Evolutionary conservation across 129 eudicot species (phyloP), one percentile per base, ranked within the genome.

Genomic region (Tagetes patula): DNA sequence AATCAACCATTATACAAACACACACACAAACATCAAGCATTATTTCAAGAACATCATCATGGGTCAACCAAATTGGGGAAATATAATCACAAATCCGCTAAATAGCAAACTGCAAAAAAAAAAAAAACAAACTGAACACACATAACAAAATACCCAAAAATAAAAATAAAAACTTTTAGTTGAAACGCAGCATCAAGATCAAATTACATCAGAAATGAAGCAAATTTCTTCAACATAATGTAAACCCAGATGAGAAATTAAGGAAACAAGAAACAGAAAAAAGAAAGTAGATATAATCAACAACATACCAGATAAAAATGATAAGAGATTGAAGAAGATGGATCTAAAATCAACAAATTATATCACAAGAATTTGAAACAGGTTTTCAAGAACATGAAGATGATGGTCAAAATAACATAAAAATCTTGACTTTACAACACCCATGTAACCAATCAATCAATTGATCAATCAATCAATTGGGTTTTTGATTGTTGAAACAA

Each of bases 261-360:
- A 68, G 10, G 2, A 60, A 60, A 10, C 41, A 41, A 71, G 11
- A 72, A 5, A 43, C 65, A 55, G 4, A 40, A 64, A 74, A 59
- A 55, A 68, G 30, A 63, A 62, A 63, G 14, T 30, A 10, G 8
- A 4, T 1, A 71, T 71, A 10, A 56, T 58, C 69, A 75, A 53
- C 36, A 66, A n/a, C 75, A 76, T 76, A 76, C 80, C 80, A 76
- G 54, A 65, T 0, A 2, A 38, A 53, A 75, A 63, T 14, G 7
- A 41, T 31, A 31, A 8, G 10, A 48, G 41, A 75, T 75, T 75
- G 20, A 12, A 75, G 11, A 2, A 52, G 69, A 56, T 56, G 80
- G 80, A 68, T 76, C 68, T 76, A 68, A 27, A 46, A 66, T 75
- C 41, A 14, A 65, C 41, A 20, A 20, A 20, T 20, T 20, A 20